phyloP scores from a whole-genome alignment of 2,329 filamentous ascomycete species.

The Scortechinia acanthostroma region DNA sequence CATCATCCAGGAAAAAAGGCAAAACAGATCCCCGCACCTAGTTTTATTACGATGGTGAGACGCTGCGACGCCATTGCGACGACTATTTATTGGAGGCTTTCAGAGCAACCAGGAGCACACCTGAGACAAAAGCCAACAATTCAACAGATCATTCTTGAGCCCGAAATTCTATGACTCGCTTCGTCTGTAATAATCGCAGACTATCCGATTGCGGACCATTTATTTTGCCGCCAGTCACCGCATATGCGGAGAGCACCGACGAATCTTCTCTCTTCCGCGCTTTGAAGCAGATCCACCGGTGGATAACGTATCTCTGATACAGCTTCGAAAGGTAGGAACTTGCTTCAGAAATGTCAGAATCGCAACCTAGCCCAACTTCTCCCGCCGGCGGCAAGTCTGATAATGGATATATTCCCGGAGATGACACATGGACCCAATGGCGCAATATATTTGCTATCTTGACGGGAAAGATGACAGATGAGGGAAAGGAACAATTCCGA shows the following conservation, averaged over 20 bases:
- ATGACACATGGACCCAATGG: slow-evolving; percentile 12
- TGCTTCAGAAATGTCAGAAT: neutral
- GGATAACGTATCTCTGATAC: no score
- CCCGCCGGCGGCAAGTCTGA: neutral
- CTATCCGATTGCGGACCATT: no score
- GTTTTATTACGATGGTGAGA: neutral
- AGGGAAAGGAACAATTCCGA: slow-evolving; percentile 46
- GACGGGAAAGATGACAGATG: slow-evolving; percentile 42
- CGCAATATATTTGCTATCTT: slow-evolving; percentile 62
- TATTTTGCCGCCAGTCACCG: neutral
- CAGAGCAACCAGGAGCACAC: no score
- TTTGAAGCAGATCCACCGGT: no score
- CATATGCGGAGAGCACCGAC: neutral
- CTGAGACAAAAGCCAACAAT: no score
- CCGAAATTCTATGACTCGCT: no score
- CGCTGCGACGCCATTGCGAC: neutral
- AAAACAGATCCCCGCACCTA: neutral
- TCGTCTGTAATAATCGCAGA: no score
- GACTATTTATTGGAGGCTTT: no score
- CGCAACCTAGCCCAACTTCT: neutral
- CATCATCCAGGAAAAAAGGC: no score
- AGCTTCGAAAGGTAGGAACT: no score
- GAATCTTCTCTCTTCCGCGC: neutral
- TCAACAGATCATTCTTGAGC: no score
- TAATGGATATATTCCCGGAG: slow-evolving; percentile 13